phyloP scores from a whole-genome alignment of 1,139 yeast genomes.

The Scheffersomyces titani region DNA sequence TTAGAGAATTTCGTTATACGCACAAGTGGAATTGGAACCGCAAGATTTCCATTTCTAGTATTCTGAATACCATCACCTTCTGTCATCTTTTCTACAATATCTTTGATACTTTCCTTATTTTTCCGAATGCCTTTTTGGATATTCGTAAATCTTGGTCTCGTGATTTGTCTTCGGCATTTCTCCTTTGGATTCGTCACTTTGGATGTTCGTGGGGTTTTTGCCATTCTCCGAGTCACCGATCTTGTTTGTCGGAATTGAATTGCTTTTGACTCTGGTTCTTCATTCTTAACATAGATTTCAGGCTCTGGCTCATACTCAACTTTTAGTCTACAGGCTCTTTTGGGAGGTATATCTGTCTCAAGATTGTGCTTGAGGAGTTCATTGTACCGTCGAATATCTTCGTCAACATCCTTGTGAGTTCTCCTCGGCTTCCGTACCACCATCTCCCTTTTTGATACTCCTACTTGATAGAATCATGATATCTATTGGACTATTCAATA shows the following conservation, averaged over 20 bases:
- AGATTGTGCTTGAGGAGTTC: slow-evolving; percentile 16
- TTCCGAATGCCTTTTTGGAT: background rate
- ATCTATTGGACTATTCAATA: too few relatives aligned
- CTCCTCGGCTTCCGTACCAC: slow-evolving; percentile 6
- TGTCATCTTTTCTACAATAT: too few relatives aligned
- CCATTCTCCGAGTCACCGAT: background rate
- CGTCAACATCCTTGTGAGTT: slow-evolving; percentile 14
- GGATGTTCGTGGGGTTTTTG: background rate
- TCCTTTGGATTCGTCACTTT: background rate
- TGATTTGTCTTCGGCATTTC: background rate
- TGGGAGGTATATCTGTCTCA: slow-evolving; percentile 31
- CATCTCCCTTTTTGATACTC: background rate
- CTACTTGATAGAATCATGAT: slow-evolving; percentile 6
- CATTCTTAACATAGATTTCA: background rate
- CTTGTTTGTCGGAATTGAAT: background rate
- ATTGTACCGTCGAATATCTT: slow-evolving; percentile 21
- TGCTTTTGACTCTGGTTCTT: background rate
- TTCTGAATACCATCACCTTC: background rate
- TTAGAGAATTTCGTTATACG: background rate
- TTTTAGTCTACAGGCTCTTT: slow-evolving; percentile 7
- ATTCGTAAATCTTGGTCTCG: background rate
- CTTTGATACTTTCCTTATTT: too few relatives aligned
- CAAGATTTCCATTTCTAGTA: background rate
- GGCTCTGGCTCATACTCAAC: background rate
- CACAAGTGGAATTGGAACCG: background rate